Evolutionary conservation across 2,329 filamentous ascomycete species (phyloP), one percentile per base, ranked within the genome.

Genomic region (Epichloe gansuensis): DNA sequence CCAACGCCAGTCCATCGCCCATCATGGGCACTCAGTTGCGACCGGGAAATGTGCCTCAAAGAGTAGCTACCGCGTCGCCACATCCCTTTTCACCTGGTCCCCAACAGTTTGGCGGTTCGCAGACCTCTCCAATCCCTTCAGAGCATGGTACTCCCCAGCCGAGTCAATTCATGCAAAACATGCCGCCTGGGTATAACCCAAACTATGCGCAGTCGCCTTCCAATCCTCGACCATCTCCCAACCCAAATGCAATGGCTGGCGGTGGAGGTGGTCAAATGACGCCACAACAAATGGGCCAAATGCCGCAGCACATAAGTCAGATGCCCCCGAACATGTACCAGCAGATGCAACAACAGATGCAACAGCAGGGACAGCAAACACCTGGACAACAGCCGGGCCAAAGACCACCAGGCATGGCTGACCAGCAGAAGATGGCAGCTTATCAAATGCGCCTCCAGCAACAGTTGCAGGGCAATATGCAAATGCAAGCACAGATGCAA

Each of bases 61-160:
- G 89, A 62, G 88, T 97, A 67, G 85, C 89, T 58, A 96, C 91
- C 45, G 85, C 89, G 43, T 97, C 93, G 35, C 91, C 93, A 3
- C 91, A 93, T 67, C 88, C 89, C 1, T 95, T 94, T 66, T 90
- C 87, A 2, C 86, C 87, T 15, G 82, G 83, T 53, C 77, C 79
- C 35, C 84, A 85, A 59, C 85, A 86, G 62, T 87, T 88, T 60
- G 78, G 75, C 34, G 54, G 50, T 39, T 69, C 78, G 15, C 86
- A 90, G 62, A 77, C 84, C 54, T 93, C 88, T 3, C 87, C 88
- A 11, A 80, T 85, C 15, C 81, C 85, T 5, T 85, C 86, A 25
- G 87, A 93, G 56, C 84, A 88, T 59, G 77, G 81, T 52, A 89
- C 86, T 8, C 85, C 87, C 0, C 87, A 90, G 63, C 85, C 82